Percentiles rank a stretch among this genome's conserved stretches.
phyloP scores from a whole-genome alignment of 345 rosid genomes.

The Combretum micranthum region DNA sequence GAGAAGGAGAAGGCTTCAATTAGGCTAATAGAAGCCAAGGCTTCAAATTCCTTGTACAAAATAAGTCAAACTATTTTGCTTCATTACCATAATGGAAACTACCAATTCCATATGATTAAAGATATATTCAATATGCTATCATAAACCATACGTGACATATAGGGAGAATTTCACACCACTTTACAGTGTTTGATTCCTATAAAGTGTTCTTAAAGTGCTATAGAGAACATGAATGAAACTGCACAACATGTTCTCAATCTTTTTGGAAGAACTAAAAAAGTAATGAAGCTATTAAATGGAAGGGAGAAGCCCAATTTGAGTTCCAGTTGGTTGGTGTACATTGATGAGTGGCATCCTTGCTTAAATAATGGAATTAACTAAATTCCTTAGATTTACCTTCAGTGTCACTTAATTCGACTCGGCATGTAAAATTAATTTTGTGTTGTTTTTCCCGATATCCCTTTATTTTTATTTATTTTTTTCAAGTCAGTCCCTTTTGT shows the following conservation, averaged over 20 bases:
- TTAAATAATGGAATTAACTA: constrained; percentile 21
- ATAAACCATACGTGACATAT: constrained; percentile 50
- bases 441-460: no score
- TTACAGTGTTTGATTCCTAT: constrained; percentile 30
- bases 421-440: no score
- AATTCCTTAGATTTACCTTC: no score
- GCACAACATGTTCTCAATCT: constrained; percentile 45
- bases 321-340: constrained; percentile 34
- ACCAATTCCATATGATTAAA: constrained; percentile 17
- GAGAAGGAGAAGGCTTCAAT: no score
- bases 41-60: constrained; percentile 80
- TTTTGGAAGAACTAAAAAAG: constrained; percentile 51
- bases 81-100: constrained; percentile 11
- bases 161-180: constrained; percentile 77
- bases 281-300: constrained; percentile 42
- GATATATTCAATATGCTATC: constrained; percentile 33
- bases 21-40: constrained; percentile 64
- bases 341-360: constrained; percentile 60
- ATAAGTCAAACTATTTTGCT: constrained; percentile 53
- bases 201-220: constrained; percentile 47
- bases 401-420: no score
- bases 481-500: no score
- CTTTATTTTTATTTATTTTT: no score
- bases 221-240: constrained; percentile 50
- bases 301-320: constrained; percentile 27